Conservation (phyloP, 2,329 filamentous ascomycete genomes). For the Clonostachys chloroleuca region DNA sequence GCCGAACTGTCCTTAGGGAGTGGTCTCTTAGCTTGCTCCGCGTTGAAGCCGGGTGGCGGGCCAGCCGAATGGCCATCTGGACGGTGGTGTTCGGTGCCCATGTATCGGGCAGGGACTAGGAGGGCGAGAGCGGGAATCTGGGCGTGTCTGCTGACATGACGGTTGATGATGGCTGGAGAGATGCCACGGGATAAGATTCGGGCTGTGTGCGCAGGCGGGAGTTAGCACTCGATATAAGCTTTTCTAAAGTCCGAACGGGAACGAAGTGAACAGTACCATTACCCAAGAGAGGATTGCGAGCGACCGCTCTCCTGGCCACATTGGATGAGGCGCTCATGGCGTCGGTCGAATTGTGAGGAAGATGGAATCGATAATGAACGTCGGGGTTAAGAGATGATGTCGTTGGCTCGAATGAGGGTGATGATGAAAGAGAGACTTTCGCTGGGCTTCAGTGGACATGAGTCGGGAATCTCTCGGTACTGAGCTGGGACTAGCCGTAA, state of each 20-base stretch:
- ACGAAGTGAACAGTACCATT: slow-evolving; percentile 30
- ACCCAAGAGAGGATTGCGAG: slow-evolving; percentile 46
- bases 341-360: neutral
- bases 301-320: slow-evolving; percentile 49
- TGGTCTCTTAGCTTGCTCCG: slow-evolving; percentile 85
- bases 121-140: slow-evolving; percentile 49
- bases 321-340: slow-evolving; percentile 52
- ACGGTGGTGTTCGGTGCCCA: slow-evolving; percentile 56
- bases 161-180: slow-evolving; percentile 38
- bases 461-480: too few relatives aligned
- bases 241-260: slow-evolving; percentile 3
- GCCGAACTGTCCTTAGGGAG: slow-evolving; percentile 51
- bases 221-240: slow-evolving; percentile 14
- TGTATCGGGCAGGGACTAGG: slow-evolving; percentile 49
- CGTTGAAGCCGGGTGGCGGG: slow-evolving; percentile 86
- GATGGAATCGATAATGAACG: too few relatives aligned
- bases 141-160: slow-evolving; percentile 38
- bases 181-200: slow-evolving; percentile 41
- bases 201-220: slow-evolving; percentile 20
- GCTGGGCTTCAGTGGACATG: too few relatives aligned
- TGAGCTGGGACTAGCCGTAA: too few relatives aligned
- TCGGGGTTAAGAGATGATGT: neutral
- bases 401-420: neutral
- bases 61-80: slow-evolving; percentile 46
- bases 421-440: neutral